These are phyloP conservation scores for Gelatoporia subvermispora DNA, from an alignment of 768 basidiomycete genomes.

Conservation along the genomic window DNA sequence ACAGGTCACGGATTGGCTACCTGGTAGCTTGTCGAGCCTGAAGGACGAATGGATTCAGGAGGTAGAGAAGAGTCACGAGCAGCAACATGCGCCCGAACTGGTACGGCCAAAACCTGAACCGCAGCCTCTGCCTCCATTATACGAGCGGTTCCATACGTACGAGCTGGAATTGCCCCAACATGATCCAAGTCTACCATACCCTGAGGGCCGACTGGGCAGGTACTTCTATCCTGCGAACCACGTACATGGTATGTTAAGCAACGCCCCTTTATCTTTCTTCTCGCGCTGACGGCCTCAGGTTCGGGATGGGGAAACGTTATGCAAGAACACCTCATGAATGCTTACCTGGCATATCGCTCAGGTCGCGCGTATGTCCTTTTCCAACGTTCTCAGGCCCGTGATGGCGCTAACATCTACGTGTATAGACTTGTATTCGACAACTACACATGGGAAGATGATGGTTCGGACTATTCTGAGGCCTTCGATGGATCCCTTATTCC, in stretches of 20 bases:
- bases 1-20: too few relatives aligned
- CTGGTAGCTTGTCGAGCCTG: too few relatives aligned
- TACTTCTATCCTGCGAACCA: slow-evolving; percentile 18
- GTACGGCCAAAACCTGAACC: not conserved
- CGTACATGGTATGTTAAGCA: slow-evolving; percentile 15
- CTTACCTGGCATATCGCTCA: slow-evolving; percentile 42
- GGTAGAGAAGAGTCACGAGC: too few relatives aligned
- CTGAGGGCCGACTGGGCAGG: slow-evolving; percentile 19
- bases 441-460: slow-evolving; percentile 47
- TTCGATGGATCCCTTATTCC: slow-evolving; percentile 50
- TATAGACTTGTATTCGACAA: slow-evolving; percentile 49
- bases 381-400: not conserved
- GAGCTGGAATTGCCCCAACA: slow-evolving; percentile 27
- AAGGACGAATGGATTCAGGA: too few relatives aligned
- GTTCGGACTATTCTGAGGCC: slow-evolving; percentile 34
- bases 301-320: slow-evolving; percentile 61
- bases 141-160: slow-evolving; percentile 18
- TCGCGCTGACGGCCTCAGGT: slow-evolving; percentile 20
- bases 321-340: slow-evolving; percentile 52
- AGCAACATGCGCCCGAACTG: not conserved
- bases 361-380: slow-evolving; percentile 41
- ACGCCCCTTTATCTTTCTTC: not conserved
- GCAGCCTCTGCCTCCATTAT: slow-evolving; percentile 18
- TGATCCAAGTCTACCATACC: slow-evolving; percentile 20
- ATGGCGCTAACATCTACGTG: not conserved